Base-by-base conservation (phyloP, 2,329 filamentous ascomycete genomes). In the Cyphellophora europaea region DNA sequence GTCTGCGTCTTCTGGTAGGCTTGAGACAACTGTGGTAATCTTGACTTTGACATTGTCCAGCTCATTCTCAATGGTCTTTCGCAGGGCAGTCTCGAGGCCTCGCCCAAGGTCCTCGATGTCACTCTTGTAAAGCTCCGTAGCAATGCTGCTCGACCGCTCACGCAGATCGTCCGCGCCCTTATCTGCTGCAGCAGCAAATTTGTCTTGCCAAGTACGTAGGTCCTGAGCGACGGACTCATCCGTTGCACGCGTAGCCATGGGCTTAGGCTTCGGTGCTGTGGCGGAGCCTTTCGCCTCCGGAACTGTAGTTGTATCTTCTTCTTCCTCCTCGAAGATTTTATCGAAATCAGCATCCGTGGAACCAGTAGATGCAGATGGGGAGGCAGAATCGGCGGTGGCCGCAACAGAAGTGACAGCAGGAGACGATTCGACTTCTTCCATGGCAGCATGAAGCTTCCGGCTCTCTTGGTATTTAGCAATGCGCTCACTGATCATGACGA, bases 401-500 rank as follows among this genome's bases (percentile, higher is more conserved):
- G 35, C 33, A 14, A 25, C 37, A 11, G 41, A 25, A 18, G 34
- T 40, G 10, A 36, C 25, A 6, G 49, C 34, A 3, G 44, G 35
- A 8, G 51, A 43, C 11, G 51, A 41, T 3, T 49, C 43, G 19
- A 49, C 45, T 8, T 48, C 29, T 31, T 76, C 69, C 27, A 74
- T 61, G 12, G 66, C 71, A 21, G 73, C 69, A 46, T 77, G 69
- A 14, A 81, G 49, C 47, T 74, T 77, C 53, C 74, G 75, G 13
- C 74, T 74, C 49, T 74, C 68, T 14, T 69, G 59, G 39, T 70
- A 70, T 43, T 63, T 66, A 27, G 87, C 88, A 8, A 98, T 72
- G 30, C 88, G 79, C 62, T 95, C 82, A 10, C 85, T 84, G 51
- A 98, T 96, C 50, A 87, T 85, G 37, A 89, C 74, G 11, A 98